These are phyloP conservation scores for Epichloe gansuensis DNA, from an alignment of 2,329 filamentous ascomycete genomes.

Conservation along the genomic window DNA sequence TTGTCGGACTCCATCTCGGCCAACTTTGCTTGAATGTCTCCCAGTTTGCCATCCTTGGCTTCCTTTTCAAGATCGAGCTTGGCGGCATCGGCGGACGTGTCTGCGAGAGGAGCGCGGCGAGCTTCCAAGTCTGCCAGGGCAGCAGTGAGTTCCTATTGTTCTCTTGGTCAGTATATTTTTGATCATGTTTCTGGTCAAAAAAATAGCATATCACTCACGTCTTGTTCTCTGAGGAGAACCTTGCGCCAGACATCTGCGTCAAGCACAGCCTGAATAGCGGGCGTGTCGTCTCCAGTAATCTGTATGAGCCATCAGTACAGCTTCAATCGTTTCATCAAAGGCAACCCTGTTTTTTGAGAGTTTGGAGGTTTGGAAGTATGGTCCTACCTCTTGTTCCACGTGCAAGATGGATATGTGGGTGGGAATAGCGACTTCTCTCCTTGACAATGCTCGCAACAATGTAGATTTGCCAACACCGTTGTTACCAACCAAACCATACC, in stretches of 20 bases:
- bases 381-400: constrained; percentile 82
- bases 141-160: constrained; percentile 55
- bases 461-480: constrained; percentile 99
- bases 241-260: constrained; percentile 99
- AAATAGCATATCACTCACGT: constrained; percentile 36
- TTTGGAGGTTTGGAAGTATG: too few relatives aligned
- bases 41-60: constrained; percentile 78
- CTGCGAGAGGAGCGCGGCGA: constrained; percentile 68
- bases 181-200: neutral
- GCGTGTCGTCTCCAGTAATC: constrained; percentile 91
- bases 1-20: constrained; percentile 99
- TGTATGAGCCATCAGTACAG: constrained; percentile 23
- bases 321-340: neutral
- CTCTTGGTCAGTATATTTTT: neutral
- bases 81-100: constrained; percentile 81
- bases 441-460: constrained; percentile 79
- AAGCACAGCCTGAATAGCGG: constrained; percentile 85
- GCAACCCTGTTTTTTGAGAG: neutral
- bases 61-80: constrained; percentile 80
- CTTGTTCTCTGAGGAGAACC: constrained; percentile 80
- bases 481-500: constrained; percentile 95
- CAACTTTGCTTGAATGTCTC: constrained; percentile 82
- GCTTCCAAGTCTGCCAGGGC: constrained; percentile 67
- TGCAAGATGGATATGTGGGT: constrained; percentile 98
- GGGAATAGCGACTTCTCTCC: constrained; percentile 87